These are phyloP conservation scores for Fusarium sp. DNA, from an alignment of 2,329 filamentous ascomycete genomes.

Conservation along the genomic window DNA sequence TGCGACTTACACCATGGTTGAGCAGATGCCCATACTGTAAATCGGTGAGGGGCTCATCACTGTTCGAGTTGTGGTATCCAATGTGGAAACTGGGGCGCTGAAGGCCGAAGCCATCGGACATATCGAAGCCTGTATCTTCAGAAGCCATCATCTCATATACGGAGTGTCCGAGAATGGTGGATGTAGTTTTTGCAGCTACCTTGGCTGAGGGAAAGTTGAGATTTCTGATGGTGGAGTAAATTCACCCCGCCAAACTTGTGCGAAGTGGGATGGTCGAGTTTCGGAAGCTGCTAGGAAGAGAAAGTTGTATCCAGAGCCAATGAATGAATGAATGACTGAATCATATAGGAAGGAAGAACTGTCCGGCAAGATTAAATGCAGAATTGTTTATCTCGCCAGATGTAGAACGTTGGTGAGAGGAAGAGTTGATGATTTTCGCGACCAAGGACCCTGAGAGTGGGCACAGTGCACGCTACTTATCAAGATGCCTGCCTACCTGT, in stretches of 20 bases:
- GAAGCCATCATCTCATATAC: constrained; percentile 41
- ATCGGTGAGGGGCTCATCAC: constrained; percentile 70
- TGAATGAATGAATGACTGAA: neutral
- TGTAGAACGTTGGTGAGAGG: neutral
- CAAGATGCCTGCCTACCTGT: too few species aligned
- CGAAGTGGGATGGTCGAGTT: constrained; percentile 25
- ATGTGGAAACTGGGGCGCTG: constrained; percentile 69
- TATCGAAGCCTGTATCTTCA: constrained; percentile 35
- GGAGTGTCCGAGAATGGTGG: neutral
- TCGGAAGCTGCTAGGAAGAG: neutral
- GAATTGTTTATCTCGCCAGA: neutral
- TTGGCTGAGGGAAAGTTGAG: constrained; percentile 33
- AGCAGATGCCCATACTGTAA: constrained; percentile 75
- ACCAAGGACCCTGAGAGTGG: constrained; percentile 35
- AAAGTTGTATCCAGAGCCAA: neutral
- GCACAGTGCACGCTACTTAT: constrained; percentile 33
- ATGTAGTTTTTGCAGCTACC: constrained; percentile 10
- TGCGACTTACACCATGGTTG: constrained; percentile 71
- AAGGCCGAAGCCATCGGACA: constrained; percentile 45
- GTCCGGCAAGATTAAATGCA: neutral
- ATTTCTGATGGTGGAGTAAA: constrained; percentile 46
- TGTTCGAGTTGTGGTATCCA: constrained; percentile 77
- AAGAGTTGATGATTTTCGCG: constrained; percentile 16
- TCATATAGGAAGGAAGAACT: neutral
- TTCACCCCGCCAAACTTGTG: constrained; percentile 46